Conservation (phyloP, 345 rosid species). For the Lepidium didymum region DNA sequence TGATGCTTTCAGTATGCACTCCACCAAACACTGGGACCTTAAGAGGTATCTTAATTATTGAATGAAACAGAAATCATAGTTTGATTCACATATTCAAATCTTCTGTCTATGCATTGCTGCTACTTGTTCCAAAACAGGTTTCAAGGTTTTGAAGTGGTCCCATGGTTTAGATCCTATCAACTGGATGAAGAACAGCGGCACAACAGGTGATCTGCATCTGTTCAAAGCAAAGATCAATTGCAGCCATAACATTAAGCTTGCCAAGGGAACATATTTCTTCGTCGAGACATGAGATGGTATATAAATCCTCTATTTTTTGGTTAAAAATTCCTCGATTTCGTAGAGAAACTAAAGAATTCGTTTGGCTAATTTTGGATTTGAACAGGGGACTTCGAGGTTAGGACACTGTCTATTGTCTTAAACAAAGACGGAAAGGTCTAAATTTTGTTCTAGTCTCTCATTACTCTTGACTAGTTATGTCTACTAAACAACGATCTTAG, state of each 20-base stretch:
- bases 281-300: conserved; percentile 79
- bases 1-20: neutral
- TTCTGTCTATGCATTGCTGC: neutral
- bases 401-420: conserved; percentile 53
- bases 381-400: conserved; percentile 65
- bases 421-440: conserved; percentile 59
- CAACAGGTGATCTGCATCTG: neutral
- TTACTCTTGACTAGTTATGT: neutral
- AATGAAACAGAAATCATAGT: neutral
- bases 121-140: neutral
- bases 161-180: neutral
- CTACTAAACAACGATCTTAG: neutral
- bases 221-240: neutral
- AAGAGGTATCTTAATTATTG: neutral
- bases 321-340: neutral
- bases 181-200: neutral
- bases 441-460: neutral
- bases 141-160: neutral
- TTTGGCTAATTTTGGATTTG: neutral
- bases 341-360: neutral
- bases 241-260: conserved; percentile 27
- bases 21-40: neutral
- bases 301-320: neutral
- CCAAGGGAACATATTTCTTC: conserved; percentile 63
- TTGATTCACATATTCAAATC: neutral